Evolutionary conservation across 2,329 filamentous ascomycete species (phyloP).

Genomic region (Cytospora paraplurivora): DNA sequence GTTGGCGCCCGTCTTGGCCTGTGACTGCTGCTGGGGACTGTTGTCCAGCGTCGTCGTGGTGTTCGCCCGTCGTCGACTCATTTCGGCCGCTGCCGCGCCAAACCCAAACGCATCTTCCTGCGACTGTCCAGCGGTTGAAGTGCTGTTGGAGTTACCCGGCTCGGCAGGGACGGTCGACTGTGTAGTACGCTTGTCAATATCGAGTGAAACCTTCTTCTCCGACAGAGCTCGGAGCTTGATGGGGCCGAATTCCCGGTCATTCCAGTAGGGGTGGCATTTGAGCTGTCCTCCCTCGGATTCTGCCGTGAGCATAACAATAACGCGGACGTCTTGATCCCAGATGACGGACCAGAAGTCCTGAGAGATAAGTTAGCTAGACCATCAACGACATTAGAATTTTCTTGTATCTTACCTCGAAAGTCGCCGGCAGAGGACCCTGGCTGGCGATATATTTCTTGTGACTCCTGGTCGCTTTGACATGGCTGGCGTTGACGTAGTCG

Average conservation of each 20-base stretch:
- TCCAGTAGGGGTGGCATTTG: constrained; percentile 96
- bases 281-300: constrained; percentile 90
- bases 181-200: constrained; percentile 59
- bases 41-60: constrained; percentile 52
- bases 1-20: constrained; percentile 34
- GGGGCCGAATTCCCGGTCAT: constrained; percentile 73
- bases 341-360: constrained; percentile 97
- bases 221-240: constrained; percentile 76
- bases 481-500: constrained; percentile 95
- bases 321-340: constrained; percentile 94
- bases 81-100: constrained; percentile 38
- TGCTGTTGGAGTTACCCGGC: constrained; percentile 34
- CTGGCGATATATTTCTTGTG: constrained; percentile 95
- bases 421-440: constrained; percentile 89
- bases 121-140: constrained; percentile 28
- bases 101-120: constrained; percentile 31
- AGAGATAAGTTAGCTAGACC: constrained; percentile 32
- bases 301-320: constrained; percentile 95
- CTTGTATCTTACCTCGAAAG: constrained; percentile 72
- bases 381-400: neutral
- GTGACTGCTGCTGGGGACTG: constrained; percentile 36
- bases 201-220: constrained; percentile 79
- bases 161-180: constrained; percentile 37
- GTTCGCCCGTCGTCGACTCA: constrained; percentile 54
- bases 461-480: constrained; percentile 76